Evolutionary conservation across 305 asterid species (phyloP), one percentile per base, ranked within the genome.

Genomic region (Fraxinus latifolia): DNA sequence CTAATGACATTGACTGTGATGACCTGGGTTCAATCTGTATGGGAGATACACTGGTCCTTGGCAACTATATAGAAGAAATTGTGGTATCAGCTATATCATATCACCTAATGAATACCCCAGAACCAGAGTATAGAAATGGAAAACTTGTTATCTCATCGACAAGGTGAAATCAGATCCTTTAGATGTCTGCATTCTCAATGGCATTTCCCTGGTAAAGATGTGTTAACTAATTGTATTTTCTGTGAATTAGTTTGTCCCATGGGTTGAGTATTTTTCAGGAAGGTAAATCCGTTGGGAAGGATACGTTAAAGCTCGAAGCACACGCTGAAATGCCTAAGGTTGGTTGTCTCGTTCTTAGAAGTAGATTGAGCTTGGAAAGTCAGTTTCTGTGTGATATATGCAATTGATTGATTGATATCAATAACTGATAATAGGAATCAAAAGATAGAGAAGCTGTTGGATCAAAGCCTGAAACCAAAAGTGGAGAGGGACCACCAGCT

Each of bases 11-110:
- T 73, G 97, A 90, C 76, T 95, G 97, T 36, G 95, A 91, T 58
- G 97, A 95, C 87, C 84, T 94, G 19, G 95, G 92, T 75, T 88
- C 98, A 8, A 90, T 95, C 81, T 90, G 97, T 81, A 79, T 91
- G 87, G 87, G 88, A 3, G 97, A 95, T 79, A 91, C 98, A 1
- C 88, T 91, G 70, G 90, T 84, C 44, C 92, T 95, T 21, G 88
- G 99, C 83, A 86, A 89, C 85, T 91, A 95, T 36, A 90, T 91
- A 74, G 98, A 95, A 87, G 99, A 95, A 85, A 90, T 92, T 83
- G 97, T 92, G 74, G 97, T 92, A 50, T 94, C 98, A 53, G 99
- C 99, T 50, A 88, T 95, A 79, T 92, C 97, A 0, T 87, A 91
- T 83, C 99, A 95, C 88, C 88, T 94, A 87, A 95, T 87, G 96